Evolutionary conservation across 139 green algal genomes (phyloP), one percentile per base, ranked within the genome.

Genomic region (Astrephomene gubernaculifera): DNA sequence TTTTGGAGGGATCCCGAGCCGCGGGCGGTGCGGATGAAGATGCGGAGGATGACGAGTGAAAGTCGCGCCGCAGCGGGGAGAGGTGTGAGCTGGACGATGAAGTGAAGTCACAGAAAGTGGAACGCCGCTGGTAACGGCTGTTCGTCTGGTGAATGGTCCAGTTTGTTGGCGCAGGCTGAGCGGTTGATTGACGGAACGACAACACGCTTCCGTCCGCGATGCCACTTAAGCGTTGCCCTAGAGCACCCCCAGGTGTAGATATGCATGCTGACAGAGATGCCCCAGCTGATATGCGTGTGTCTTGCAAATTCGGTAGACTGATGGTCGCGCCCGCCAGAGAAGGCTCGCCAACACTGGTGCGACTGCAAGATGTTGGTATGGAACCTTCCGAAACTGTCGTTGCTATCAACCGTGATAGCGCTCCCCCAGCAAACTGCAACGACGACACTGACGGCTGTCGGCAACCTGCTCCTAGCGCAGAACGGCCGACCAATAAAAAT

Each of bases 291-390:
- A 17, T 17, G 49, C 12, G 49, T 57, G 49, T 9, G 9, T 8
- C 60, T 9, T 25, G 27, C 60, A 68, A 44, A 27, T n/a, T n/a
- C n/a, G n/a, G n/a, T n/a, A 79, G 43, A 43, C 71, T 43, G 43
- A 63, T 79, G 41, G 71, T 79, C 71, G 71, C 71, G 45, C 17
- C 21, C 31, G 43, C 43, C 21, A 75, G 38, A n/a, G n/a, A n/a
- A n/a, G 17, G 38, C 2, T 38, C 68, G 2, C 25, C 65, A 49
- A 73, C 22, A 21, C 65, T 5, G 2, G 33, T n/a, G 31, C 8
- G 5, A 25, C 49, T 52, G 38, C 22, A 65, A 9, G 6, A 35
- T 9, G 29, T n/a, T 9, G 57, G 22, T 65, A 9, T 33, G 31
- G 31, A n/a, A 27, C 29, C 31, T 65, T 33, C 19, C 31, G 57